A percentile compares a stretch with the other conserved stretches of the same genome.
Evolutionary conservation across 176 grass and related monocot species (phyloP).

Genomic region (Carex parvula): DNA sequence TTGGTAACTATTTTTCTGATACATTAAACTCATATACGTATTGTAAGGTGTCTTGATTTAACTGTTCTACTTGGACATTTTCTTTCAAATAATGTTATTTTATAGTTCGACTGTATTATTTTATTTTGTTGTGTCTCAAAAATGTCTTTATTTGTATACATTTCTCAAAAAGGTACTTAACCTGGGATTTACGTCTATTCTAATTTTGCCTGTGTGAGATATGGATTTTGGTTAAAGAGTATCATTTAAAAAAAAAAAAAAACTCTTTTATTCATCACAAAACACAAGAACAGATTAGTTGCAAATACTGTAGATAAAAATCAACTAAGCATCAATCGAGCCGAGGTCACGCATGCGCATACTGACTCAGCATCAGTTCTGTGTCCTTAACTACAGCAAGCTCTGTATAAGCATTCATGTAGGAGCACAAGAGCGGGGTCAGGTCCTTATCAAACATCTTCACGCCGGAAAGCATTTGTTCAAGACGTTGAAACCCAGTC

Average conservation of each 20-base stretch:
- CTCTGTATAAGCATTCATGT: constrained; percentile 21
- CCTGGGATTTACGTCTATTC: not conserved
- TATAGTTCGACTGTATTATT: too few species aligned
- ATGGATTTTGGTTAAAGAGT: too few species aligned
- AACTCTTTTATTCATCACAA: not conserved
- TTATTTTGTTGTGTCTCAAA: too few species aligned
- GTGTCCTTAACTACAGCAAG: constrained; percentile 14
- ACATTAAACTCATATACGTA: not conserved
- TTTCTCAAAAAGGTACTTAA: too few species aligned
- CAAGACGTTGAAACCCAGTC: not conserved
- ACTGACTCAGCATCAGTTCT: constrained; percentile 4
- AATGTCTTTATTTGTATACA: too few species aligned
- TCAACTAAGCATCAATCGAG: not conserved
- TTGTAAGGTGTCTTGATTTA: not conserved
- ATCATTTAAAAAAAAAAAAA: not conserved
- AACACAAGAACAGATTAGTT: not conserved
- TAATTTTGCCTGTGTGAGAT: not conserved
- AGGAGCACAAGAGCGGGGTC: constrained; percentile 1
- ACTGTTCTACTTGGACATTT: not conserved
- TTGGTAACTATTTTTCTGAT: not conserved
- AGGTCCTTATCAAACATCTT: constrained; percentile 19
- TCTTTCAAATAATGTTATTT: too few species aligned
- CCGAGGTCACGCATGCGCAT: not conserved
- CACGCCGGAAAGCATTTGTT: too few species aligned
- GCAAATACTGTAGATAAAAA: not conserved